phyloP scores from a whole-genome alignment of 305 asterid genomes.

The Nicotiana rustica region DNA sequence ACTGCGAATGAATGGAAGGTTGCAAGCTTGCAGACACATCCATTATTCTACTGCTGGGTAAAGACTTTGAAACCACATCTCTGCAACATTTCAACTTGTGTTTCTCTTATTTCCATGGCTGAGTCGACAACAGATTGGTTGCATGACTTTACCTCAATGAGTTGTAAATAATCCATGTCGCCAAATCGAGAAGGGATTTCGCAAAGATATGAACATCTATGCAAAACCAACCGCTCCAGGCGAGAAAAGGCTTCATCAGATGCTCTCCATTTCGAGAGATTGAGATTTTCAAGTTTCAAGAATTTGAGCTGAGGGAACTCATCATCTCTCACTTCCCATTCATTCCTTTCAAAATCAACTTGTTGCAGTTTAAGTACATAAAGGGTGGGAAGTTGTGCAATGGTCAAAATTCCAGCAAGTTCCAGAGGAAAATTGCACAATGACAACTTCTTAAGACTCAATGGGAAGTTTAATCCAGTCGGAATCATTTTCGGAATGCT shows the following conservation, averaged over 20 bases:
- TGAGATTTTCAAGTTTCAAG: not conserved
- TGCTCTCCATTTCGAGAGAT: not conserved
- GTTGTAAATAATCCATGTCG: not conserved
- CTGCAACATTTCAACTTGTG: not conserved
- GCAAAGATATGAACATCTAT: not conserved
- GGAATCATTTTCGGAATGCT: not conserved
- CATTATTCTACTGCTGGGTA: too few relatives aligned
- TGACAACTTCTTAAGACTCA: constrained; percentile 39
- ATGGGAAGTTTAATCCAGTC: constrained; percentile 29
- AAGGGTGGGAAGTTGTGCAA: constrained; percentile 39
- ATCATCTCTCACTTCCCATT: constrained; percentile 35
- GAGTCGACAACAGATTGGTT: not conserved
- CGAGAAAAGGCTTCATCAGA: not conserved
- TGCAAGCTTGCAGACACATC: too few relatives aligned
- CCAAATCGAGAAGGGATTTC: not conserved
- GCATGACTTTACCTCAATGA: not conserved
- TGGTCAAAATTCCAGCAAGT: constrained; percentile 34
- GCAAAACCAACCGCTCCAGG: not conserved
- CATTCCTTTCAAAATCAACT: constrained; percentile 29
- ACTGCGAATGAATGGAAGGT: too few relatives aligned
- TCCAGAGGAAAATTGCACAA: constrained; percentile 26
- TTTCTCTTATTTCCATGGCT: not conserved
- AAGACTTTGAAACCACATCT: not conserved
- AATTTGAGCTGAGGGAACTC: constrained; percentile 25
- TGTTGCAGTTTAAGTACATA: constrained; percentile 37